phyloP scores from a whole-genome alignment of 805 yeast genomes.

The Teunomyces tritomae region DNA sequence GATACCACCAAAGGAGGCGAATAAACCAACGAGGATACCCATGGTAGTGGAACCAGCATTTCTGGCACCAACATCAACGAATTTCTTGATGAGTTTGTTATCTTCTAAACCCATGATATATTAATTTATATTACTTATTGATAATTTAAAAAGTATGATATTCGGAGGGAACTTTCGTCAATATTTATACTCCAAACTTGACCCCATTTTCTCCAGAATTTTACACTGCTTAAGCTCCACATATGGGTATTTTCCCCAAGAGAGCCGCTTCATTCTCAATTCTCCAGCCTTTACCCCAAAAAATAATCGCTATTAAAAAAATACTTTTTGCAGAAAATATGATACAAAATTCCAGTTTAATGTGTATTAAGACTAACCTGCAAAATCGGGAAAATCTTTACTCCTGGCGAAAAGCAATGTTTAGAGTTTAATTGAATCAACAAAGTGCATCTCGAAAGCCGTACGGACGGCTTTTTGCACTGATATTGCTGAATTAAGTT shows the following conservation, averaged over 20 bases:
- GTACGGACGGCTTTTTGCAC: not conserved
- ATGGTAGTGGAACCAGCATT: constrained; percentile 43
- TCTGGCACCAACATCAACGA: constrained; percentile 45
- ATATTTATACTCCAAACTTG: constrained; percentile 4
- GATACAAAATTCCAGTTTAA: not conserved
- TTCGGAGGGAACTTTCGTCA: not conserved
- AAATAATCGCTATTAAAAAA: not conserved
- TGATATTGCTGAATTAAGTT: too few relatives aligned
- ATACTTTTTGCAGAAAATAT: not conserved
- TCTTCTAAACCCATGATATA: constrained; percentile 39
- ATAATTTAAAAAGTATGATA: constrained; percentile 3
- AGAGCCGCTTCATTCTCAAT: not conserved
- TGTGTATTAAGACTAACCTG: not conserved
- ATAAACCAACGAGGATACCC: constrained; percentile 39
- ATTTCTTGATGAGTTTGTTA: constrained; percentile 27
- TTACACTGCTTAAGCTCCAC: not conserved
- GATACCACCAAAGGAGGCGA: constrained; percentile 43
- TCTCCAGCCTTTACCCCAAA: constrained; percentile 2
- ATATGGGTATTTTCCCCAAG: not conserved
- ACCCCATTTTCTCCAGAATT: constrained; percentile 2
- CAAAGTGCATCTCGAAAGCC: not conserved
- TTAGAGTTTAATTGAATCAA: not conserved
- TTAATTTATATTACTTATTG: constrained; percentile 2
- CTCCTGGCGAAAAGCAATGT: not conserved
- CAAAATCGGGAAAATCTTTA: not conserved